Conservation (phyloP, 2,329 filamentous ascomycete species). For the Parastagonospora nodorum region DNA sequence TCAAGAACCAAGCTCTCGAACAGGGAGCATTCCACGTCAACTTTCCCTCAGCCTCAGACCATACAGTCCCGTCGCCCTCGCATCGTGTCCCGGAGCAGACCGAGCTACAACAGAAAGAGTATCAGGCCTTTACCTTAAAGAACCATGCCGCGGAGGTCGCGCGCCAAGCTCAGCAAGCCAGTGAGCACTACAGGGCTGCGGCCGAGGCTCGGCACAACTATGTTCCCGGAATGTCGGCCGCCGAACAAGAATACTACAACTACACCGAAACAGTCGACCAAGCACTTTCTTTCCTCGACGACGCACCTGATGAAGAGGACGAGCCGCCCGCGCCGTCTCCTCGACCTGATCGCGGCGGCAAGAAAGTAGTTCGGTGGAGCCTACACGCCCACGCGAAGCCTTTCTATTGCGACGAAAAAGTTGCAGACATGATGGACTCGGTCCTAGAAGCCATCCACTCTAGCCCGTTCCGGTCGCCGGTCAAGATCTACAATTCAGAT, state of each 20-base stretch:
- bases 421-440: slow-evolving; percentile 30
- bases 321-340: too few relatives aligned
- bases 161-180: slow-evolving; percentile 4
- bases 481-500: background rate
- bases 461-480: slow-evolving; percentile 8
- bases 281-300: slow-evolving; percentile 18
- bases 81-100: background rate
- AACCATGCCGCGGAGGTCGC: slow-evolving; percentile 5
- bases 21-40: slow-evolving; percentile 2
- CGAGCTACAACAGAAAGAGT: slow-evolving; percentile 1
- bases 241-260: slow-evolving; percentile 6
- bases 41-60: background rate
- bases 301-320: background rate
- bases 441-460: slow-evolving; percentile 23
- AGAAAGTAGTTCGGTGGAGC: slow-evolving; percentile 16
- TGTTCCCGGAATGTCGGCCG: slow-evolving; percentile 10
- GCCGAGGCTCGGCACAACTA: slow-evolving; percentile 12
- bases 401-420: slow-evolving; percentile 25
- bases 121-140: background rate
- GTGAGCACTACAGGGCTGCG: slow-evolving; percentile 6
- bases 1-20: slow-evolving; percentile 7
- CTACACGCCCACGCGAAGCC: slow-evolving; percentile 13
- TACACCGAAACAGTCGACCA: slow-evolving; percentile 1
- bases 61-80: background rate
- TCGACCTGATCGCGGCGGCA: too few relatives aligned